Evolutionary conservation across 2,329 filamentous ascomycete species (phyloP).

Genomic region (Trichoderma sp.): DNA sequence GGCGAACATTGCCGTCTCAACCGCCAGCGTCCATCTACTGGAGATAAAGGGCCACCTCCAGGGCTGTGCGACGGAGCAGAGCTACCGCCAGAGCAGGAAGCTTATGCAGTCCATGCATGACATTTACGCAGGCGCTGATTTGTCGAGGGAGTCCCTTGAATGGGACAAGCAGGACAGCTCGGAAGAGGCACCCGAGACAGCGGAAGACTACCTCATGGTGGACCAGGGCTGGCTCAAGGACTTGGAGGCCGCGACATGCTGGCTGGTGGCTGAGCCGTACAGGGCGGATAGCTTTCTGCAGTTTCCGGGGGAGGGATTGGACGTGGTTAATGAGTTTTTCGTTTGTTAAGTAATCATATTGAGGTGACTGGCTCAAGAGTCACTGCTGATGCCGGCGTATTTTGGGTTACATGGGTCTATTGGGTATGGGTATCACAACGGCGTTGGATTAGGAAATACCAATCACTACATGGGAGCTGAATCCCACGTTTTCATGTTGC

Average conservation of each 20-base stretch:
- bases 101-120: constrained; percentile 15
- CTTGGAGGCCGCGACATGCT: constrained; percentile 11
- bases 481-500: not conserved
- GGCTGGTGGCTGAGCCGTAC: constrained; percentile 12
- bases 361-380: not conserved
- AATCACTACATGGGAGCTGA: not conserved
- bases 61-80: constrained; percentile 8
- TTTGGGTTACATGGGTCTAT: not conserved
- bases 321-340: constrained; percentile 6
- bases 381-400: not conserved
- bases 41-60: constrained; percentile 12
- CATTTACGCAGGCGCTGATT: constrained; percentile 10
- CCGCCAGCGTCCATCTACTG: constrained; percentile 4
- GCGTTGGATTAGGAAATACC: not conserved
- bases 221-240: constrained; percentile 8
- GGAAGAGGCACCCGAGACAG: not conserved
- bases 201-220: constrained; percentile 6
- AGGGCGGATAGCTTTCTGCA: constrained; percentile 12
- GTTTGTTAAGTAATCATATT: not conserved
- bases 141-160: not conserved
- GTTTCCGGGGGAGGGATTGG: not conserved
- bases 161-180: constrained; percentile 4
- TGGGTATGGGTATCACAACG: not conserved
- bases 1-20: not conserved
- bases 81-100: constrained; percentile 7